Base-by-base conservation (phyloP, 257 asterid species). In the Rauvolfia tetraphylla region DNA sequence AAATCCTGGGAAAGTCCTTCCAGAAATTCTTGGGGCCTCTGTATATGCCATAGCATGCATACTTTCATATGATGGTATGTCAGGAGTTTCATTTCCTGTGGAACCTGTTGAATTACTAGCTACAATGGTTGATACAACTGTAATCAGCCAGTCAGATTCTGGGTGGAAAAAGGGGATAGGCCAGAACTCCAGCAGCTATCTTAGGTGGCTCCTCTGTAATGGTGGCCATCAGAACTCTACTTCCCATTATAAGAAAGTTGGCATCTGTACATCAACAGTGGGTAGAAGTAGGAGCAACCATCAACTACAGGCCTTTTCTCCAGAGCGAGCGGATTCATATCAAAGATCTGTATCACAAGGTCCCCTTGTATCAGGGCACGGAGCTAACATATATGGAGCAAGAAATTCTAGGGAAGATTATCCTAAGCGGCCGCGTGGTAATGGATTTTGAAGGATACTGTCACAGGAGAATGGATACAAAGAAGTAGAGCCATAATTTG, bases 41-140 rank as follows among this genome's bases (percentile, higher is more conserved):
- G 25, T 90, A 41, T 72, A 86, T 68, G 85, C 96, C 57, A 77
- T 84, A 7, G 85, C 89, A n/a, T 85, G 96, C 75, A 74, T 86
- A 72, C 87, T 94, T 36, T 86, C 97, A 3, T 84, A 80, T 33
- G 94, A 90, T 25, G 97, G 97, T 36, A 89, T 88, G 97, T 27
- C 77, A 0, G 93, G 93, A 49, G 83, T 84, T 68, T 70, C 86
- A 3, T 65, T 79, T 82, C 91, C 85, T 7, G n/a, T 22, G 10
- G 86, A 83, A 53, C 74, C 90, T 10, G 76, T 79, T 31, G 90
- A 85, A 49, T 59, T 84, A 12, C 85, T 83, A 48, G 25, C 91
- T 53, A 69, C 87, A 13, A 81, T 79, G 85, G 87, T 80, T 27
- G 67, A 86, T 84, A 84, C 89, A 41, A 78, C 96, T 18, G 85